These are phyloP conservation scores for Gardenia jasminoides DNA, from an alignment of 257 asterid genomes.

Conservation along the genomic window DNA sequence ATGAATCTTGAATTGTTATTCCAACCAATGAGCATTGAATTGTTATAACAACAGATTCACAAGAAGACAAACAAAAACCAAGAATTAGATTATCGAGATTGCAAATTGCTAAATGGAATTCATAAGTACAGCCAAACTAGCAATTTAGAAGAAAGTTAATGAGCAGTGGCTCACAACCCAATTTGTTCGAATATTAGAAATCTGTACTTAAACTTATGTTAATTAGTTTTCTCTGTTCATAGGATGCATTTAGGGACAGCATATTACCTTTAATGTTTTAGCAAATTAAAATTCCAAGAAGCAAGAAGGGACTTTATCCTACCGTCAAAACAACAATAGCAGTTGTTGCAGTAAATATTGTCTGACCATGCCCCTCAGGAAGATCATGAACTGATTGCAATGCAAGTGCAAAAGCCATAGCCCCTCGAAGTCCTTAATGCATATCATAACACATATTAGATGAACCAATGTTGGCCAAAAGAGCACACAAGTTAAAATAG, in stretches of 20 bases:
- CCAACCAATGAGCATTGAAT: background rate
- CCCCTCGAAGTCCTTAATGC: constrained; percentile 90
- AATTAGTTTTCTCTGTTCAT: background rate
- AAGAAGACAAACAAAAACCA: background rate
- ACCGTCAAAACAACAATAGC: constrained; percentile 95
- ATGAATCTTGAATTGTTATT: no score
- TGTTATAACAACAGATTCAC: background rate
- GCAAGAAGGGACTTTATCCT: constrained; percentile 18
- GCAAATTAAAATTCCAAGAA: background rate
- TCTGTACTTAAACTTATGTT: background rate
- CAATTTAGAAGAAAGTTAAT: background rate
- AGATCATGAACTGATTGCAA: constrained; percentile 97
- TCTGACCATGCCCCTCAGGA: constrained; percentile 98
- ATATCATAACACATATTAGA: constrained; percentile 22
- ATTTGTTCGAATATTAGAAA: background rate
- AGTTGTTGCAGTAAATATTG: constrained; percentile 97
- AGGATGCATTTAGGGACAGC: background rate
- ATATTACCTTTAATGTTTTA: background rate
- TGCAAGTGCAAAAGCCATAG: constrained; percentile 99
- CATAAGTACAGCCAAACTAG: background rate
- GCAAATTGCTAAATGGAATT: background rate
- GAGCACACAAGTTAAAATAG: constrained; percentile 9
- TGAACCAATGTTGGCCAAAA: background rate
- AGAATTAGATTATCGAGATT: background rate
- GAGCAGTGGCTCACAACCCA: background rate